phyloP scores from a whole-genome alignment of 495 filamentous ascomycete genomes.

The Polyplosphaeria fusca region DNA sequence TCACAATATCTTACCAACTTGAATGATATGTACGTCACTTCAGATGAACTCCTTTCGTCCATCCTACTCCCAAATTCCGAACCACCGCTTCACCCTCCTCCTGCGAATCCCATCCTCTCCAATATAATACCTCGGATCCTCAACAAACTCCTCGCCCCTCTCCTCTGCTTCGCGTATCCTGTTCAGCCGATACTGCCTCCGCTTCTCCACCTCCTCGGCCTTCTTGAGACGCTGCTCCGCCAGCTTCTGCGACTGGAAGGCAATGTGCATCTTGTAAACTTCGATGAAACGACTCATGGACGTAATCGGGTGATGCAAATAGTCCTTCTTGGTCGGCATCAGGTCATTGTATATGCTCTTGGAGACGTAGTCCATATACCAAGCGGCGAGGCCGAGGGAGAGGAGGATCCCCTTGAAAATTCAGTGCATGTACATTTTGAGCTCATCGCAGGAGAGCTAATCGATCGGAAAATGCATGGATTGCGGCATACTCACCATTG shows the following conservation, averaged over 20 bases:
- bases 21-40: too few species aligned
- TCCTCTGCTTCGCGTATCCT: conserved; percentile 16
- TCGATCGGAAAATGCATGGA: background rate
- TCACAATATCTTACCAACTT: too few species aligned
- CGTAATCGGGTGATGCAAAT: conserved; percentile 60
- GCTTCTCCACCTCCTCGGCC: conserved; percentile 76
- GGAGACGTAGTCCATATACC: conserved; percentile 64
- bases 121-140: conserved; percentile 28
- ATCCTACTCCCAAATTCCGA: conserved; percentile 37
- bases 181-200: conserved; percentile 65
- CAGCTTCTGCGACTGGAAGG: conserved; percentile 58
- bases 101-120: conserved; percentile 38
- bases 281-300: conserved; percentile 57
- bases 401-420: conserved; percentile 58
- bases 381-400: conserved; percentile 63
- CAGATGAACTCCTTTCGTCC: background rate
- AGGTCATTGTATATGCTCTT: conserved; percentile 70
- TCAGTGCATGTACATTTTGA: conserved; percentile 2
- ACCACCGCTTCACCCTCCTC: conserved; percentile 35
- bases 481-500: conserved; percentile 55
- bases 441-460: background rate
- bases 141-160: conserved; percentile 27
- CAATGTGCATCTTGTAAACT: conserved; percentile 67
- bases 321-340: conserved; percentile 59
- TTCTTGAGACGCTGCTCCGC: conserved; percentile 62